These are phyloP conservation scores for Alternaria tenuissima DNA, from an alignment of 2,329 filamentous ascomycete species.

Conservation along the genomic window DNA sequence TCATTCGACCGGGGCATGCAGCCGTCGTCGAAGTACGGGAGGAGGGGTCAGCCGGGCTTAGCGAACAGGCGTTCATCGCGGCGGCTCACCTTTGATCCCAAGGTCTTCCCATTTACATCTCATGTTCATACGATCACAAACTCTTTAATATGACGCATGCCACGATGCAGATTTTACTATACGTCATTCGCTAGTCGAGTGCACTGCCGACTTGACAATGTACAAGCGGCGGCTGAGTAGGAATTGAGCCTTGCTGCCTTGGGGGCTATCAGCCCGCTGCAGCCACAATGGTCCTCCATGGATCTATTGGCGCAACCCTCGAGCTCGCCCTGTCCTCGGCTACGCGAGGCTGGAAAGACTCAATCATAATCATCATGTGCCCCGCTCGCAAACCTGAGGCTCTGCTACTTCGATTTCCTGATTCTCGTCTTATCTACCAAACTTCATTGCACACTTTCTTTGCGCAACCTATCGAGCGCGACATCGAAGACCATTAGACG, in stretches of 20 bases:
- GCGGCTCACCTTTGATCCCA: background rate
- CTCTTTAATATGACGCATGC: background rate
- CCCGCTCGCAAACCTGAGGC: background rate
- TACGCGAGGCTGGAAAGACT: background rate
- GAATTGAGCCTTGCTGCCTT: conserved; percentile 14
- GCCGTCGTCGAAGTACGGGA: too few relatives aligned
- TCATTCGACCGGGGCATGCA: too few relatives aligned
- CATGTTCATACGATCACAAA: background rate
- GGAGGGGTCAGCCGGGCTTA: conserved; percentile 4
- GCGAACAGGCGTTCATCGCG: conserved; percentile 4
- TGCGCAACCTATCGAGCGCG: too few relatives aligned
- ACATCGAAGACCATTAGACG: too few relatives aligned
- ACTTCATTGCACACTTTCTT: too few relatives aligned
- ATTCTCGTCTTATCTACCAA: background rate
- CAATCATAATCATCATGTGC: background rate
- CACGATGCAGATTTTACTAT: background rate
- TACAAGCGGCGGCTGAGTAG: background rate
- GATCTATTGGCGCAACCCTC: conserved; percentile 8
- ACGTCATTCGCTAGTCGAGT: background rate
- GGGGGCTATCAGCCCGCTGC: conserved; percentile 14
- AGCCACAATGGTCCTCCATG: conserved; percentile 11
- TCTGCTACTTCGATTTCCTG: background rate
- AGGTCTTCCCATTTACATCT: background rate
- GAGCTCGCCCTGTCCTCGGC: background rate
- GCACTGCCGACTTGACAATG: background rate